These are phyloP conservation scores for Fusarium coicis DNA, from an alignment of 2,329 filamentous ascomycete species.

Conservation along the genomic window DNA sequence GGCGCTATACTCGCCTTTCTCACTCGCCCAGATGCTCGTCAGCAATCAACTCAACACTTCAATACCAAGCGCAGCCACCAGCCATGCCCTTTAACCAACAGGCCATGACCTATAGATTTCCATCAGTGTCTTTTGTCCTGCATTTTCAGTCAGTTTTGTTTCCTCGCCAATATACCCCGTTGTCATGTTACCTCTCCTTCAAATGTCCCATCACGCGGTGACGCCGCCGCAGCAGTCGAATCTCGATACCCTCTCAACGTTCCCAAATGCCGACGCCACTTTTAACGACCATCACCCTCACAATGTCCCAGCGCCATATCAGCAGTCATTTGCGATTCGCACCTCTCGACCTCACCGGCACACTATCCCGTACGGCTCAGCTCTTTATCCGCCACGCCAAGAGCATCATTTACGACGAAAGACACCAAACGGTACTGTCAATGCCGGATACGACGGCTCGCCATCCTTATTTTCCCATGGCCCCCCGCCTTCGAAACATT, in stretches of 20 bases:
- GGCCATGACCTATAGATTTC: constrained; percentile 54
- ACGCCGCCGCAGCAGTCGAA: constrained; percentile 54
- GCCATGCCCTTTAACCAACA: constrained; percentile 55
- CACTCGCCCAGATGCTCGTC: constrained; percentile 54
- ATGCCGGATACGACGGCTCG: constrained; percentile 90
- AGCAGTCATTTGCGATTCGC: constrained; percentile 48
- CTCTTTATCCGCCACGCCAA: constrained; percentile 47
- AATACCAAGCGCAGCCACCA: constrained; percentile 32
- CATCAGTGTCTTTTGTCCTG: constrained; percentile 44
- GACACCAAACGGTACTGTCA: constrained; percentile 92
- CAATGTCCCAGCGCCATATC: constrained; percentile 39
- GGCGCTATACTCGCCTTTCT: constrained; percentile 42
- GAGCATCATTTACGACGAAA: constrained; percentile 90
- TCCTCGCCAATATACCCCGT: constrained; percentile 41
- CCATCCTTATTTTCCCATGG: constrained; percentile 77
- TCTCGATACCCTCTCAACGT: constrained; percentile 49
- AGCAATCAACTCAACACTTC: constrained; percentile 37
- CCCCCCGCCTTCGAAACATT: constrained; percentile 83
- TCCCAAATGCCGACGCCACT: constrained; percentile 28
- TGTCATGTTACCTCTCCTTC: constrained; percentile 62
- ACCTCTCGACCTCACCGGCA: constrained; percentile 45
- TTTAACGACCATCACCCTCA: constrained; percentile 44
- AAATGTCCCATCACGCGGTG: constrained; percentile 63
- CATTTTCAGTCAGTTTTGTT: constrained; percentile 40
- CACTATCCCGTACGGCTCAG: constrained; percentile 19